Evolutionary conservation across 495 filamentous ascomycete genomes (phyloP).

Genomic region (Penicillium parvum): DNA sequence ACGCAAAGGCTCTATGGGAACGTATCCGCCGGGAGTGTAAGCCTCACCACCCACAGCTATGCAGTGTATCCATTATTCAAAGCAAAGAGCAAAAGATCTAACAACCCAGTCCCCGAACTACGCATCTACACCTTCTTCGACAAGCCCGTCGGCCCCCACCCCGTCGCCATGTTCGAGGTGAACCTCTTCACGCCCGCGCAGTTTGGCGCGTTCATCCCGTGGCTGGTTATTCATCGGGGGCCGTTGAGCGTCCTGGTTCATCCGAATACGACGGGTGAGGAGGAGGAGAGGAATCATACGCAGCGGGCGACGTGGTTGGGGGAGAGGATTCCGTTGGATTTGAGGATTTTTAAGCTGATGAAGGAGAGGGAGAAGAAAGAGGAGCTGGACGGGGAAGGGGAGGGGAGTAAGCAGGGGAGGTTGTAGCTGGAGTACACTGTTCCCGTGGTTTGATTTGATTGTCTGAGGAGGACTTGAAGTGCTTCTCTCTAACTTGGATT

Average conservation of each 20-base stretch:
- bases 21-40: constrained; percentile 76
- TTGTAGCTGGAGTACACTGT: constrained; percentile 1
- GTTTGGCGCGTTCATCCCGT: constrained; percentile 82
- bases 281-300: constrained; percentile 65
- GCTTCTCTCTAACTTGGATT: too few species aligned
- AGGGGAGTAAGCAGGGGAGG: constrained; percentile 3
- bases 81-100: background rate
- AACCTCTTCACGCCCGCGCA: constrained; percentile 81
- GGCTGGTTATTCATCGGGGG: constrained; percentile 79
- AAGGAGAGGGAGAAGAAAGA: constrained; percentile 27
- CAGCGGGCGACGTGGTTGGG: constrained; percentile 85
- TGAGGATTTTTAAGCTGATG: constrained; percentile 52
- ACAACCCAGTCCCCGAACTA: constrained; percentile 68
- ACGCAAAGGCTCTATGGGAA: constrained; percentile 69
- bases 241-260: constrained; percentile 77
- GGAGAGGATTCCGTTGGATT: constrained; percentile 63
- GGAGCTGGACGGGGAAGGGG: constrained; percentile 12
- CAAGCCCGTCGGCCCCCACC: constrained; percentile 74
- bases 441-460: too few species aligned
- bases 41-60: constrained; percentile 8
- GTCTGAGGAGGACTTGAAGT: too few species aligned
- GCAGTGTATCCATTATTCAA: too few species aligned
- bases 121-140: constrained; percentile 78
- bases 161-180: constrained; percentile 85
- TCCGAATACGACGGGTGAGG: constrained; percentile 62